Conservation (phyloP, 306 rosid genomes). For the Prosopis cineraria region DNA sequence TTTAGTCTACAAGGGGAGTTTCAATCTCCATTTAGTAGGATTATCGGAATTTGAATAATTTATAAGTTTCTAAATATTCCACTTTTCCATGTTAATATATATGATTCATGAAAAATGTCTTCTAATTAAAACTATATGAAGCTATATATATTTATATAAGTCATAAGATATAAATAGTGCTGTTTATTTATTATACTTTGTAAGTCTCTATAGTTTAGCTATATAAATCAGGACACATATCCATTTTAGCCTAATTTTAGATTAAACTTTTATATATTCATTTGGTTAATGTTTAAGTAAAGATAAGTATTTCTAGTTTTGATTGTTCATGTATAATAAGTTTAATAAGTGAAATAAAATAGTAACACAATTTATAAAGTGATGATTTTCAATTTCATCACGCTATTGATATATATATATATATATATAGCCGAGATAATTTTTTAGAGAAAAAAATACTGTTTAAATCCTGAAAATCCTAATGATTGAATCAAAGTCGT, state of each 20-base stretch:
- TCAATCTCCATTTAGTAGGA: neutral
- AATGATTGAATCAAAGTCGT: conserved; percentile 40
- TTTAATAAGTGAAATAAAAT: neutral
- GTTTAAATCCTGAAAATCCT: neutral
- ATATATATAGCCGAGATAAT: no score
- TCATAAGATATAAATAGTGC: no score
- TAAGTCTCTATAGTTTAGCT: neutral
- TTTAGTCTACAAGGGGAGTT: neutral
- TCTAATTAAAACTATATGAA: no score
- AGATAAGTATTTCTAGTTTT: neutral
- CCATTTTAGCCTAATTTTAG: neutral
- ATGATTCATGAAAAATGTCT: no score
- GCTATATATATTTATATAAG: no score
- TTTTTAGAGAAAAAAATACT: no score
- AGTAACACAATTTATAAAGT: neutral
- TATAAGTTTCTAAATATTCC: neutral
- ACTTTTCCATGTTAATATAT: neutral
- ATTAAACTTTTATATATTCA: neutral
- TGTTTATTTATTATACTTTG: neutral
- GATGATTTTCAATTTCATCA: no score
- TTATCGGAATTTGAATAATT: neutral
- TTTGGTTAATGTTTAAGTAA: neutral
- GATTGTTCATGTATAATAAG: neutral
- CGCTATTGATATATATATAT: no score
- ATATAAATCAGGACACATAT: neutral